These are phyloP conservation scores for Cudoniella acicularis DNA, from an alignment of 495 filamentous ascomycete species.

Conservation along the genomic window DNA sequence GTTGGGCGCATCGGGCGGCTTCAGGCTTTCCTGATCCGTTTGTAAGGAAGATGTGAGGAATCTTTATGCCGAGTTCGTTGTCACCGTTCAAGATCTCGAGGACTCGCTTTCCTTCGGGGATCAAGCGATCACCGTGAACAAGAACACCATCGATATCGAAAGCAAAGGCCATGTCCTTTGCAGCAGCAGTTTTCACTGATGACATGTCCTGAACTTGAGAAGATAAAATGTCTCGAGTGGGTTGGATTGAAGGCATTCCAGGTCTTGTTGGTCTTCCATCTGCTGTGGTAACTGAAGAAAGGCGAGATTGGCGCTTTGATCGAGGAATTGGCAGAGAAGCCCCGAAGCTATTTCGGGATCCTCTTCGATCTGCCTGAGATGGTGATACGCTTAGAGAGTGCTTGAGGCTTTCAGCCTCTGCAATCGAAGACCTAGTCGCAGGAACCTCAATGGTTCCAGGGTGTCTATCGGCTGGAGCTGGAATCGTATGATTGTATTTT, in stretches of 20 bases:
- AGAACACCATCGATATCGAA: constrained; percentile 67
- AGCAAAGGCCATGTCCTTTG: constrained; percentile 65
- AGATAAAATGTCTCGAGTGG: constrained; percentile 65
- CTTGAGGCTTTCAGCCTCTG: constrained; percentile 68
- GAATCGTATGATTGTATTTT: constrained; percentile 30
- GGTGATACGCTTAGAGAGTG: constrained; percentile 66
- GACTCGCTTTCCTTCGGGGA: constrained; percentile 53
- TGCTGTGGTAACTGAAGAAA: constrained; percentile 49
- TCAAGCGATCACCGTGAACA: constrained; percentile 60
- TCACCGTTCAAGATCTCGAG: constrained; percentile 65
- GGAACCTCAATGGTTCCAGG: constrained; percentile 65
- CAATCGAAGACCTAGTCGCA: constrained; percentile 63
- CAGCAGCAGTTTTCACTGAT: constrained; percentile 59
- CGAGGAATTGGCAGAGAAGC: constrained; percentile 71
- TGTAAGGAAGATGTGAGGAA: constrained; percentile 67
- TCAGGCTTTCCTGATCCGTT: constrained; percentile 65
- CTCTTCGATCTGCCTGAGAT: constrained; percentile 61
- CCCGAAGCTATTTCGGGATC: constrained; percentile 78
- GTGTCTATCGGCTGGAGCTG: constrained; percentile 43
- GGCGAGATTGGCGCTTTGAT: constrained; percentile 64
- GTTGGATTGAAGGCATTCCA: constrained; percentile 45
- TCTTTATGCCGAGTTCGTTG: constrained; percentile 67
- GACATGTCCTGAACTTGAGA: constrained; percentile 70
- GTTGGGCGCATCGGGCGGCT: constrained; percentile 50
- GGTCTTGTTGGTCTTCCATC: constrained; percentile 38